Evolutionary conservation across 2,329 filamentous ascomycete genomes (phyloP), one percentile per base, ranked within the genome.

Genomic region (Colletotrichum sp.): DNA sequence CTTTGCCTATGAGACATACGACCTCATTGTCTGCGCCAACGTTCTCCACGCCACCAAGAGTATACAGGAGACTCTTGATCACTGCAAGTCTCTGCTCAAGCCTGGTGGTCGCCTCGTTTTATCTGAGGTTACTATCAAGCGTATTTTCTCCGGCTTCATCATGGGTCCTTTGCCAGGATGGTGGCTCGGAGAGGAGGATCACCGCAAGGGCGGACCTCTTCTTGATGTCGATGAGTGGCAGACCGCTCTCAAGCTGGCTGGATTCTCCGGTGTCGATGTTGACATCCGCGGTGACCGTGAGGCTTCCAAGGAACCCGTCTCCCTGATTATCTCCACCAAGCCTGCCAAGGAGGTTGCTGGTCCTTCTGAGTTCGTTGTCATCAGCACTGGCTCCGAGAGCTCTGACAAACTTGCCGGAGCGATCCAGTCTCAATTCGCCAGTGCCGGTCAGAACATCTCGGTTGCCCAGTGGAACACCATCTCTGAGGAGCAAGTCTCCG

Each of bases 131-230:
- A 83, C 81, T 6, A 77, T 79, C 8, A 67, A 78, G 19, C 66
- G 66, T 8, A 75, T 76, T 36, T 75, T 80, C 68, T 78, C 78
- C 36, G 69, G 75, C 52, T 72, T 82, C 34, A 71, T 82, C 22
- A 85, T 85, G 71, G 84, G 84, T 19, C 79, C 81, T 16, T 80
- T 86, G 9, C 78, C 82, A 6, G 84, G 84, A 32, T 86, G 85
- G 85, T 86, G 85, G 84, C 79, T 83, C 4, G 81, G 81, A 5
- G 78, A 81, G 61, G 80, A 82, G 7, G 71, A 79, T 30, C 69
- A 67, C 19, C 72, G 77, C 32, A 76, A 49, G 16, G 65, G 71
- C 2, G 67, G 72, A 11, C 77, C 76, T 13, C 57, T 64, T 13
- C 19, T 75, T 27, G 66, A 70, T 22, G 64, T 76, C 3, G 65